Evolutionary conservation across 148 eudicot genomes (phyloP).

Genomic region (Cornus controversa): DNA sequence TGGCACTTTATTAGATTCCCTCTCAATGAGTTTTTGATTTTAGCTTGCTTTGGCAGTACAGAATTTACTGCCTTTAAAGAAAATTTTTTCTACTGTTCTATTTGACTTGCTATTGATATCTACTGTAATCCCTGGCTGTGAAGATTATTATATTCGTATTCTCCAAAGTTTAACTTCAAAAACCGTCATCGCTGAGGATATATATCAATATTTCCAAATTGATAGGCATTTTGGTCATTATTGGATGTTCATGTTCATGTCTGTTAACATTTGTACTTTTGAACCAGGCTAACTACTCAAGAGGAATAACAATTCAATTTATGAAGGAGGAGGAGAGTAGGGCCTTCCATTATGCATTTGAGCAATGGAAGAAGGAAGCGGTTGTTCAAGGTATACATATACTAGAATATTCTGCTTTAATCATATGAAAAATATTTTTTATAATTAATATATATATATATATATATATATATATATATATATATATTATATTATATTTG

Average conservation of each 20-base stretch:
- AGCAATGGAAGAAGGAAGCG: slow-evolving; percentile 62
- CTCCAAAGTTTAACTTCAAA: background rate
- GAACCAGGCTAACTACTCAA: slow-evolving; percentile 56
- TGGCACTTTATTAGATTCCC: background rate
- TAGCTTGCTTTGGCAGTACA: slow-evolving; percentile 3
- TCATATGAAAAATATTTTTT: too few species aligned
- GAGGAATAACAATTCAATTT: slow-evolving; percentile 58
- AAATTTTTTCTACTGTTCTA: background rate
- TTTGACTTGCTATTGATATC: background rate
- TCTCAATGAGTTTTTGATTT: background rate
- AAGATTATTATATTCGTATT: background rate
- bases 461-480: too few species aligned
- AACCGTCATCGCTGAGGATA: background rate
- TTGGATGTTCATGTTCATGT: background rate
- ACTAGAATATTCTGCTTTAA: background rate
- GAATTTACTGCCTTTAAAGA: background rate
- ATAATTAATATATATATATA: too few species aligned
- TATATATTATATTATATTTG: background rate
- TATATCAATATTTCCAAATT: background rate
- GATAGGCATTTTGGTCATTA: background rate
- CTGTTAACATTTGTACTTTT: slow-evolving; percentile 18
- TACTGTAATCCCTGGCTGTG: background rate
- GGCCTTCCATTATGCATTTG: slow-evolving; percentile 67
- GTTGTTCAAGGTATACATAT: slow-evolving; percentile 16
- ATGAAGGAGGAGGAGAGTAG: slow-evolving; percentile 62